Conservation (phyloP, 345 rosid genomes). For the Boechera divaricarpa region DNA sequence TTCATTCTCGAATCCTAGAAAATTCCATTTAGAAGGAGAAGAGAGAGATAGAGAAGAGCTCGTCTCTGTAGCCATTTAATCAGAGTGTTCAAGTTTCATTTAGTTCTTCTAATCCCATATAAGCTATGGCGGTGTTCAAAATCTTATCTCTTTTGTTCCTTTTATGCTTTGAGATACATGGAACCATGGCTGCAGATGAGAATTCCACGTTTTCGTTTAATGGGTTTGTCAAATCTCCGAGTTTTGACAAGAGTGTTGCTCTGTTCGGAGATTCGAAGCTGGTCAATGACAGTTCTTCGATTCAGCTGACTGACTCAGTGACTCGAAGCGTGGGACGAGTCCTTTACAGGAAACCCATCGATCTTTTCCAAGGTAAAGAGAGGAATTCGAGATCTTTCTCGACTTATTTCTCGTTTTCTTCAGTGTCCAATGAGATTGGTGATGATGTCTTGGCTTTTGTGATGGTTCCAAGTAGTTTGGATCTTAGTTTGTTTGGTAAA, state of each 20-base stretch:
- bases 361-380: slow-evolving; percentile 65
- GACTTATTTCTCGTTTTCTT: slow-evolving; percentile 66
- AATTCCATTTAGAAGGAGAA: slow-evolving; percentile 27
- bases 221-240: slow-evolving; percentile 54
- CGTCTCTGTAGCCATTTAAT: slow-evolving; percentile 10
- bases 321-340: slow-evolving; percentile 58
- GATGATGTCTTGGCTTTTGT: slow-evolving; percentile 67
- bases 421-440: slow-evolving; percentile 50
- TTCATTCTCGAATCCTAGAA: slow-evolving; percentile 27
- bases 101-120: slow-evolving; percentile 5
- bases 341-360: slow-evolving; percentile 71
- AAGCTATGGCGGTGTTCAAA: slow-evolving; percentile 38
- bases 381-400: slow-evolving; percentile 61
- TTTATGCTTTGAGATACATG: slow-evolving; percentile 45
- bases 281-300: slow-evolving; percentile 48
- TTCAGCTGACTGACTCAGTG: slow-evolving; percentile 66
- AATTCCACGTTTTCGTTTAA: slow-evolving; percentile 56
- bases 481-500: slow-evolving; percentile 50
- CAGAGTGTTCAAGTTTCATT: slow-evolving; percentile 37
- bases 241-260: slow-evolving; percentile 52
- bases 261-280: slow-evolving; percentile 74
- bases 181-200: slow-evolving; percentile 43
- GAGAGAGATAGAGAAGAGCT: slow-evolving; percentile 16
- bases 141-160: slow-evolving; percentile 43
- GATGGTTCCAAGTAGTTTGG: slow-evolving; percentile 58